Conservation (phyloP, 2,329 filamentous ascomycete species). For the Spiromastix sp. region DNA sequence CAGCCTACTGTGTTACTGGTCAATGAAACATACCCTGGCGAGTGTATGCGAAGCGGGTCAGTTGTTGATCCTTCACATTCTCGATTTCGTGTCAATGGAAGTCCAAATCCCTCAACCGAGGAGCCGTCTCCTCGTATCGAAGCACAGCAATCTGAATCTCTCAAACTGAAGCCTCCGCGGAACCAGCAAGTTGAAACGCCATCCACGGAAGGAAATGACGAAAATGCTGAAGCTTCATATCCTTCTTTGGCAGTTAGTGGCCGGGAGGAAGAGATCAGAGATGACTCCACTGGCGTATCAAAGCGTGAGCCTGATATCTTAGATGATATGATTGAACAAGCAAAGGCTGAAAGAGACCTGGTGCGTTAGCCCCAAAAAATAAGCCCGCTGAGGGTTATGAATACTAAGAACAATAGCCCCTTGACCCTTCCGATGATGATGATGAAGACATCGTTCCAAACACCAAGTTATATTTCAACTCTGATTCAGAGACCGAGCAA, state of each 20-base stretch:
- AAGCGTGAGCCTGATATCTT: constrained; percentile 44
- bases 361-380: constrained; percentile 19
- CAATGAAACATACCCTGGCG: constrained; percentile 57
- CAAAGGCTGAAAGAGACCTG: constrained; percentile 50
- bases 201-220: constrained; percentile 1
- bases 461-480: constrained; percentile 9
- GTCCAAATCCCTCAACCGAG: constrained; percentile 8
- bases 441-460: constrained; percentile 14
- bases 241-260: too few relatives aligned
- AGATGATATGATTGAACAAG: constrained; percentile 53
- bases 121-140: constrained; percentile 8
- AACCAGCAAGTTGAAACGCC: constrained; percentile 6
- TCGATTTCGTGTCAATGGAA: constrained; percentile 35
- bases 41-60: constrained; percentile 51
- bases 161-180: constrained; percentile 21
- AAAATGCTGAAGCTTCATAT: too few relatives aligned
- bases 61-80: constrained; percentile 49
- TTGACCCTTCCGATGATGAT: constrained; percentile 40
- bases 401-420: constrained; percentile 21
- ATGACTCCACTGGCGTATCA: too few relatives aligned
- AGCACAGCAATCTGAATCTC: constrained; percentile 9
- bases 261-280: too few relatives aligned
- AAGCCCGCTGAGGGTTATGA: neutral
- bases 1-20: constrained; percentile 42
- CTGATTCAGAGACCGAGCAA: constrained; percentile 10